These are phyloP conservation scores for Alternaria arborescens DNA, from an alignment of 2,329 filamentous ascomycete species.

Conservation along the genomic window DNA sequence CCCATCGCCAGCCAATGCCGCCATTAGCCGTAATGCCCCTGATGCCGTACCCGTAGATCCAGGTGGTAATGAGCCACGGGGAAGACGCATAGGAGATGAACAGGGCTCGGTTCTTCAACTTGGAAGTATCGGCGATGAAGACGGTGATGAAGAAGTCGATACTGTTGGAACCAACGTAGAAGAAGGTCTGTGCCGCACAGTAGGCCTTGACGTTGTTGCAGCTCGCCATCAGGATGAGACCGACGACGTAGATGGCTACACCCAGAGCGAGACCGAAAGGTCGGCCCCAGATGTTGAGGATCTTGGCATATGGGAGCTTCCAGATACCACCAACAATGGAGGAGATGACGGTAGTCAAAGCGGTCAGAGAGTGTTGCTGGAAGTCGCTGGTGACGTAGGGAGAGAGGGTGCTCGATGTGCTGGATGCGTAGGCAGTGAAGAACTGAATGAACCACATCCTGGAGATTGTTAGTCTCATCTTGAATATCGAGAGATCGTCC, in stretches of 20 bases:
- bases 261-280: slow-evolving; percentile 49
- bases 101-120: slow-evolving; percentile 68
- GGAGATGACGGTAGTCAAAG: slow-evolving; percentile 51
- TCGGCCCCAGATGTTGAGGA: slow-evolving; percentile 56
- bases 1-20: slow-evolving; percentile 69
- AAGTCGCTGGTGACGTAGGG: slow-evolving; percentile 55
- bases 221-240: slow-evolving; percentile 72
- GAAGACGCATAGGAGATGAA: slow-evolving; percentile 62
- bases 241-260: slow-evolving; percentile 41
- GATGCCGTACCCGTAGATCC: slow-evolving; percentile 40
- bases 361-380: slow-evolving; percentile 48
- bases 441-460: slow-evolving; percentile 55
- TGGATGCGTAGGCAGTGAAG: slow-evolving; percentile 58
- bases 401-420: slow-evolving; percentile 51
- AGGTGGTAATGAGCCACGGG: slow-evolving; percentile 46
- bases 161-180: slow-evolving; percentile 67
- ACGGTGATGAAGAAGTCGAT: slow-evolving; percentile 70
- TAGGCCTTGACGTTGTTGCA: slow-evolving; percentile 69
- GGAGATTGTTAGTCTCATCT: slow-evolving; percentile 17
- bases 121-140: slow-evolving; percentile 74
- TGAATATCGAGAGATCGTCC: neutral
- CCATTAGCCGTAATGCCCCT: slow-evolving; percentile 55
- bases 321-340: slow-evolving; percentile 50
- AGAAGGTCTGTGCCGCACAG: slow-evolving; percentile 73
- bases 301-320: slow-evolving; percentile 55